phyloP scores from a whole-genome alignment of 495 filamentous ascomycete species.

The Cercophora scortea region DNA sequence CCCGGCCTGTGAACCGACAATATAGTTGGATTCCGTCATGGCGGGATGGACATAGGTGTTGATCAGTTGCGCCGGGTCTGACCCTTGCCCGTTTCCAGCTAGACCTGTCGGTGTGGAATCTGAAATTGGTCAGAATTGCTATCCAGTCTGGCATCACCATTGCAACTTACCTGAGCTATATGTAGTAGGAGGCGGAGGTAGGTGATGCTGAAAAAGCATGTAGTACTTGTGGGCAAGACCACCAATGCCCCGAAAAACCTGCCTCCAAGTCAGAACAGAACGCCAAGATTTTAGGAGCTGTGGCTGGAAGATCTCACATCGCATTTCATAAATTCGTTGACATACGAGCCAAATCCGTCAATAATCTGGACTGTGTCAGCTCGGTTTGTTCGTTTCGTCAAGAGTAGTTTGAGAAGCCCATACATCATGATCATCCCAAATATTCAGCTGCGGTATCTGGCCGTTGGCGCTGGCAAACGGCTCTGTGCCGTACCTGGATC shows the following conservation, averaged over 20 bases:
- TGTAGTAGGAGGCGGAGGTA: conserved; percentile 71
- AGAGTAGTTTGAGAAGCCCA: conserved; percentile 5
- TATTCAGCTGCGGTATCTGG: conserved; percentile 84
- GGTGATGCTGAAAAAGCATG: conserved; percentile 88
- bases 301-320: conserved; percentile 21
- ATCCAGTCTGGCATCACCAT: neutral
- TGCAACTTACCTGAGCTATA: conserved; percentile 55
- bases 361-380: conserved; percentile 51
- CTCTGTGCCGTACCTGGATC: conserved; percentile 55
- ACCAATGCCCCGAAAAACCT: conserved; percentile 84
- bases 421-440: conserved; percentile 88
- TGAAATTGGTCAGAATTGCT: neutral
- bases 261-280: too few relatives aligned
- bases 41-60: conserved; percentile 60
- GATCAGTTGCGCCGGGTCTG: conserved; percentile 59
- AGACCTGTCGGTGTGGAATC: conserved; percentile 17
- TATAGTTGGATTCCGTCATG: conserved; percentile 61
- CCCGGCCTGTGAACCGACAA: conserved; percentile 69
- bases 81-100: conserved; percentile 34
- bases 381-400: too few relatives aligned
- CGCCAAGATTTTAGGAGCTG: too few relatives aligned
- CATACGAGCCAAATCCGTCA: conserved; percentile 89
- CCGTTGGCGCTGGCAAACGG: conserved; percentile 79
- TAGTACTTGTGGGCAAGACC: conserved; percentile 86
- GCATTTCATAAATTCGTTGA: conserved; percentile 88